A percentile compares a stretch with the other conserved stretches of the same genome.
Conservation (phyloP, 2,329 filamentous ascomycete genomes). For the Aplosporella prunicola region DNA sequence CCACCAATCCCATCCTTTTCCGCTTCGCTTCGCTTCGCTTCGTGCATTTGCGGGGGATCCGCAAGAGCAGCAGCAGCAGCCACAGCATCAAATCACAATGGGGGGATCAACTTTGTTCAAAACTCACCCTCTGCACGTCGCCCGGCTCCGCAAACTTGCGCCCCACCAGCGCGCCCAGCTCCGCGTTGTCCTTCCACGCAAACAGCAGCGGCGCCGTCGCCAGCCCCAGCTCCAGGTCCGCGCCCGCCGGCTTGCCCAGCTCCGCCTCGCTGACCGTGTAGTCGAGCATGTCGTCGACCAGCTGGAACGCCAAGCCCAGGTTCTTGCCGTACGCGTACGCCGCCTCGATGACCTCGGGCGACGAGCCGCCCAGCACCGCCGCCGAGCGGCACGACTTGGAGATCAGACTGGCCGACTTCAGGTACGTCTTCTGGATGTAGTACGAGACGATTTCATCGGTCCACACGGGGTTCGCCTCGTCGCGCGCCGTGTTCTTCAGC, state of each 20-base stretch:
- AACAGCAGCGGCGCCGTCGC: constrained; percentile 91
- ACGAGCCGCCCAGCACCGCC: constrained; percentile 71
- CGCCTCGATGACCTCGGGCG: constrained; percentile 73
- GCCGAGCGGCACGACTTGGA: constrained; percentile 91
- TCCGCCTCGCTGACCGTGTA: constrained; percentile 81
- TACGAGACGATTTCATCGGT: constrained; percentile 84
- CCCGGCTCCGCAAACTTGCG: constrained; percentile 79
- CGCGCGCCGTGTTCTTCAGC: constrained; percentile 85
- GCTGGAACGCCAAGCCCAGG: constrained; percentile 86
- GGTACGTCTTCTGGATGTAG: constrained; percentile 95
- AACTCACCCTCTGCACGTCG: constrained; percentile 70
- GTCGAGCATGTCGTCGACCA: constrained; percentile 96
- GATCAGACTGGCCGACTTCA: constrained; percentile 92
- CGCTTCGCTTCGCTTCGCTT: not conserved
- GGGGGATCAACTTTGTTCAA: too few relatives aligned
- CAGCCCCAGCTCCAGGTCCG: constrained; percentile 84
- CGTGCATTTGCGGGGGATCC: constrained; percentile 1
- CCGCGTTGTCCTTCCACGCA: constrained; percentile 82
- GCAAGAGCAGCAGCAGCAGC: constrained; percentile 4
- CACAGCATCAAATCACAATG: not conserved
- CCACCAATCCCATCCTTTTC: not conserved
- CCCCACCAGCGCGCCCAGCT: constrained; percentile 79
- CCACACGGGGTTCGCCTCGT: constrained; percentile 76
- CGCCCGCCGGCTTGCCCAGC: constrained; percentile 88
- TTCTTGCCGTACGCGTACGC: constrained; percentile 92